Evolutionary conservation across 2,329 filamentous ascomycete genomes (phyloP).

Genomic region (Colletotrichum lupini): DNA sequence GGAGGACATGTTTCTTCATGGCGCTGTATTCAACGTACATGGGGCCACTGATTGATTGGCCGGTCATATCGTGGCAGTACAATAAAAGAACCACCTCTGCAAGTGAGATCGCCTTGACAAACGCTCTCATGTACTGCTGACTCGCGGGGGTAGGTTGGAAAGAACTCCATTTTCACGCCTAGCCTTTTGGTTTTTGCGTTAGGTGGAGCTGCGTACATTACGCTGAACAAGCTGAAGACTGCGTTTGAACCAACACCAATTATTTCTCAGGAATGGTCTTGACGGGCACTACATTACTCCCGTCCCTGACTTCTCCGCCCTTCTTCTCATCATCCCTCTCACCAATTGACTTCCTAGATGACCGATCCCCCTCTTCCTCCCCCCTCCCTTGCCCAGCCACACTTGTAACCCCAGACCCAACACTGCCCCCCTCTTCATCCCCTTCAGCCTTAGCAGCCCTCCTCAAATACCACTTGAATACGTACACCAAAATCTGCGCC

Average conservation of each 20-base stretch:
- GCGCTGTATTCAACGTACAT: too few species aligned
- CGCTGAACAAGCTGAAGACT: too few species aligned
- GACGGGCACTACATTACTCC: neutral
- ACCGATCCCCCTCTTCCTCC: neutral
- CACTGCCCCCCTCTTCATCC: slow-evolving; percentile 11
- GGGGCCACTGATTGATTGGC: too few species aligned
- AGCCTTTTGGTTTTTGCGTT: too few species aligned
- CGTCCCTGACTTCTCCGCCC: neutral
- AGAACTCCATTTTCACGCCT: too few species aligned
- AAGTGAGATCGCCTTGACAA: too few species aligned
- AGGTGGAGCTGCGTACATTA: too few species aligned
- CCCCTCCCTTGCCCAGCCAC: neutral
- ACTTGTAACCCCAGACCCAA: neutral
- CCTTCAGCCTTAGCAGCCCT: slow-evolving; percentile 40
- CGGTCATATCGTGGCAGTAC: too few species aligned
- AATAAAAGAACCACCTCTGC: too few species aligned
- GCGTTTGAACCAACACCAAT: neutral
- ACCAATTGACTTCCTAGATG: neutral
- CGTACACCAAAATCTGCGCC: slow-evolving; percentile 56
- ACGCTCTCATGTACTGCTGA: too few species aligned
- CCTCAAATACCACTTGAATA: slow-evolving; percentile 59
- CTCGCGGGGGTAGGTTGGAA: too few species aligned
- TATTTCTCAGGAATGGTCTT: neutral
- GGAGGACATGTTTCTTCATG: too few species aligned
- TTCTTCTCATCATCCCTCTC: neutral